Conservation (phyloP, 441 rosid species). For the Mallotus japonicus region DNA sequence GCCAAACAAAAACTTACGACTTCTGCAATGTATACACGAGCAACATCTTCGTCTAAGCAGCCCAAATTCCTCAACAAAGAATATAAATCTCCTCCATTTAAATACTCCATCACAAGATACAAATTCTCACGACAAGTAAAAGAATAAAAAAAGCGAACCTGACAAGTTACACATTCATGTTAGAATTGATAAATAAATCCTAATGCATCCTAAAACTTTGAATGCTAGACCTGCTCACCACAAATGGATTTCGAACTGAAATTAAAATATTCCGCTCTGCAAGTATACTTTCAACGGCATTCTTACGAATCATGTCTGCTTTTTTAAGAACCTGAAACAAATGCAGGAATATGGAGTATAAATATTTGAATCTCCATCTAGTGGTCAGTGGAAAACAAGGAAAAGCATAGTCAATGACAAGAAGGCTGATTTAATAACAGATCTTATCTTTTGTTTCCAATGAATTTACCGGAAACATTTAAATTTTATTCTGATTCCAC, state of each 20-base stretch:
- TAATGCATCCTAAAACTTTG: conserved; percentile 25
- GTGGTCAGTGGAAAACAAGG: background rate
- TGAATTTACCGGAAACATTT: background rate
- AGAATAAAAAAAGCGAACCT: conserved; percentile 99
- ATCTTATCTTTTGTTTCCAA: background rate
- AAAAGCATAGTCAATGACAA: background rate
- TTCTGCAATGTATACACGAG: conserved; percentile 97
- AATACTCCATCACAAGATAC: conserved; percentile 99
- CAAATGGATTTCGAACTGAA: conserved; percentile 98
- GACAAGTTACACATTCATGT: conserved; percentile 35
- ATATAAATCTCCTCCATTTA: conserved; percentile 97
- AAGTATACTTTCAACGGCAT: conserved; percentile 98
- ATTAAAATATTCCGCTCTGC: conserved; percentile 99
- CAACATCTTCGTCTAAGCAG: conserved; percentile 97
- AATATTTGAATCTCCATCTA: conserved; percentile 12
- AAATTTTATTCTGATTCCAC: background rate
- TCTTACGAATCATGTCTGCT: conserved; percentile 98
- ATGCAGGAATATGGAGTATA: conserved; percentile 16
- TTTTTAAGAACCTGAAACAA: conserved; percentile 82
- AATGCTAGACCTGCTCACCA: conserved; percentile 78
- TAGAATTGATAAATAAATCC: conserved; percentile 29
- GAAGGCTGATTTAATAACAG: background rate
- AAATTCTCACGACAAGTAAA: conserved; percentile 97
- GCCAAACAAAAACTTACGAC: conserved; percentile 59
- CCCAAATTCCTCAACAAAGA: conserved; percentile 94